phyloP scores from a whole-genome alignment of 495 filamentous ascomycete genomes.

The Xylaria grammica region DNA sequence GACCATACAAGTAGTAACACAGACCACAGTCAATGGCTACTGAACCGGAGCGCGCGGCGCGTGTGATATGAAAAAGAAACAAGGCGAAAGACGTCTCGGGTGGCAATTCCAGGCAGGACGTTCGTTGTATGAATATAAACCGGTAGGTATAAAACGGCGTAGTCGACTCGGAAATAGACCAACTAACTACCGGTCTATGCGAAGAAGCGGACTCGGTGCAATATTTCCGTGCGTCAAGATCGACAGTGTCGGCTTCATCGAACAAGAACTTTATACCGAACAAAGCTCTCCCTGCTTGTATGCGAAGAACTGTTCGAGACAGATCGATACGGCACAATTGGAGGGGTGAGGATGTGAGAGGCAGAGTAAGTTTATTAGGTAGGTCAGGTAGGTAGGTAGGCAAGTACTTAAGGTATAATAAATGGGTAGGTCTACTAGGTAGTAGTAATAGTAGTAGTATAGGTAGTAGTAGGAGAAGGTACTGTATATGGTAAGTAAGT shows the following conservation, averaged over 20 bases:
- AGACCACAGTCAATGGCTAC: conserved; percentile 9
- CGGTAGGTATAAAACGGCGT: background rate
- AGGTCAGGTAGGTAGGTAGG: conserved; percentile 11
- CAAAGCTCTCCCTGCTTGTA: background rate
- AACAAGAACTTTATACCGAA: background rate
- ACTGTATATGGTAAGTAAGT: too few species aligned
- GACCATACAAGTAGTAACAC: background rate
- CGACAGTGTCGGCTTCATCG: background rate
- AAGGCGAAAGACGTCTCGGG: background rate
- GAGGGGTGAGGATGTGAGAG: conserved; percentile 14
- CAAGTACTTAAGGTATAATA: conserved; percentile 2
- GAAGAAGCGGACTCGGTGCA: conserved; percentile 16
- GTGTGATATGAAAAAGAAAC: background rate
- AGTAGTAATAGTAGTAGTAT: background rate
- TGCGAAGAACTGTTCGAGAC: background rate
- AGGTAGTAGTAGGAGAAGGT: too few species aligned
- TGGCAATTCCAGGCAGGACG: background rate
- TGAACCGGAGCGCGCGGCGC: conserved; percentile 3
- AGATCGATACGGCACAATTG: conserved; percentile 3
- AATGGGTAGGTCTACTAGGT: conserved; percentile 11
- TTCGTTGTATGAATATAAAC: too few species aligned
- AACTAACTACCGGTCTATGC: background rate
- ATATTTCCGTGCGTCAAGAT: background rate
- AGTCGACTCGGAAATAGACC: conserved; percentile 7
- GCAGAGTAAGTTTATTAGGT: conserved; percentile 11